A percentile compares a stretch with the other conserved stretches of the same genome.
These are phyloP conservation scores for Xerocomellus chrysenteron DNA, from an alignment of 768 basidiomycete genomes.

Conservation along the genomic window DNA sequence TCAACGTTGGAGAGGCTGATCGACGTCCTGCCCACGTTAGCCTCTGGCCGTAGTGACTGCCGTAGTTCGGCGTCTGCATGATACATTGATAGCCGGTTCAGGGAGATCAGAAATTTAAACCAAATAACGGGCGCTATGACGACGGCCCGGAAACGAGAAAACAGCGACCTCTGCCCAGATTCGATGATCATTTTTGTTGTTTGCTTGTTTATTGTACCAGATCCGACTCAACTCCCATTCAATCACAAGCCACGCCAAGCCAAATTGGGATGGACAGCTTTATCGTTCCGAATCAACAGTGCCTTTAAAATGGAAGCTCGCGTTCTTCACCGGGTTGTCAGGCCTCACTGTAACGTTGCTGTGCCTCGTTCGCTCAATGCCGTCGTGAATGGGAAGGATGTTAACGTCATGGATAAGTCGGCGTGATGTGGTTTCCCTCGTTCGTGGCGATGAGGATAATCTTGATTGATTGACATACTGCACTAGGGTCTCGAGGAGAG, in stretches of 20 bases:
- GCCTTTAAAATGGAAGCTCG: slow-evolving; percentile 19
- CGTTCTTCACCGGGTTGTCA: background rate
- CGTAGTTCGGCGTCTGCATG: background rate
- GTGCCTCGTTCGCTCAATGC: slow-evolving; percentile 2
- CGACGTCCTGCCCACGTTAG: background rate
- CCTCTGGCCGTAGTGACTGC: background rate
- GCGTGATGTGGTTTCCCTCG: slow-evolving; percentile 17
- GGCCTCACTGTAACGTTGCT: slow-evolving; percentile 11
- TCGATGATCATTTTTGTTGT: background rate
- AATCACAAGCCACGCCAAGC: background rate
- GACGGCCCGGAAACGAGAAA: background rate
- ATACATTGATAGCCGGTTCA: background rate
- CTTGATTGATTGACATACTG: slow-evolving; percentile 1
- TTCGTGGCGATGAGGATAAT: slow-evolving; percentile 12
- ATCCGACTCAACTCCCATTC: slow-evolving; percentile 2
- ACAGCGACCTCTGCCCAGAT: background rate
- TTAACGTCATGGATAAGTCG: slow-evolving; percentile 29
- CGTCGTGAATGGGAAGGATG: background rate
- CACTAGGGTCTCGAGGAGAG: background rate
- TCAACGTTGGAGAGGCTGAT: background rate
- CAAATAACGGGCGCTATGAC: slow-evolving; percentile 1
- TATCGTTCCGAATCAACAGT: background rate
- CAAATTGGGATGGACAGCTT: slow-evolving; percentile 7
- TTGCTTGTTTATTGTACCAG: background rate
- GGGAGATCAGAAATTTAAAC: background rate